Conservation (phyloP, 2,329 filamentous ascomycete species). For the Pseudogymnoascus sp. region DNA sequence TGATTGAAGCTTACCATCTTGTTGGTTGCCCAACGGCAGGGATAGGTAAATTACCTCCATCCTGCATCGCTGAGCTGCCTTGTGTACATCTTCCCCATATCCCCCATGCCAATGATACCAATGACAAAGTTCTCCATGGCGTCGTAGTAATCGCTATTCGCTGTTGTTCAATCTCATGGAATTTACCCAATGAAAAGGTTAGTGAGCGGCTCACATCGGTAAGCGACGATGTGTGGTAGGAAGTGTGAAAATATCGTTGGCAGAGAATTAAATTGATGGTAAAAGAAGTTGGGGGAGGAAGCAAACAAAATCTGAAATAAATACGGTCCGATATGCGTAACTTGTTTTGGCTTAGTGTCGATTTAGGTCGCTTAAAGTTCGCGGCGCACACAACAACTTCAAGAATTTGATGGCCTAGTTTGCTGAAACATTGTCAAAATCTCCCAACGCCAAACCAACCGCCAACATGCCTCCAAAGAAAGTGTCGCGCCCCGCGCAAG, state of each 20-base stretch:
- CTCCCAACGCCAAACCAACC: constrained; percentile 26
- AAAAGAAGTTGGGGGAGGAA: neutral
- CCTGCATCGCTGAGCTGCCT: constrained; percentile 79
- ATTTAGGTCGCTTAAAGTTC: constrained; percentile 8
- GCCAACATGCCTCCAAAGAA: constrained; percentile 91
- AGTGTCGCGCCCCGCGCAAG: constrained; percentile 72
- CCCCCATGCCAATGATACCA: constrained; percentile 97
- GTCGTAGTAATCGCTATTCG: constrained; percentile 9
- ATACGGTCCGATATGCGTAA: constrained; percentile 1
- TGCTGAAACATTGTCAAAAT: constrained; percentile 9
- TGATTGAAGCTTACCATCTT: constrained; percentile 25
- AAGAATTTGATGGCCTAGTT: constrained; percentile 2
- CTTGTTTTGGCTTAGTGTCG: neutral
- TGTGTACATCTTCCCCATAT: constrained; percentile 99
- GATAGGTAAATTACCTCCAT: constrained; percentile 70
- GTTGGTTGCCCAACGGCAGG: constrained; percentile 23
- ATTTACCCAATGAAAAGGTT: constrained; percentile 4
- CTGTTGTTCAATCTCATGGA: constrained; percentile 8
- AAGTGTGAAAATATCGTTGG: neutral
- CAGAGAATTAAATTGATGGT: constrained; percentile 6
- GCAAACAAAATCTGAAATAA: constrained; percentile 10
- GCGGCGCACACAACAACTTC: constrained; percentile 9
- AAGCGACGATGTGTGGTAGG: neutral
- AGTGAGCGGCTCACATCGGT: constrained; percentile 6
- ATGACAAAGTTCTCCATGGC: constrained; percentile 55